A percentile compares a stretch with the other conserved stretches of the same genome.
phyloP scores from a whole-genome alignment of 2,329 filamentous ascomycete genomes.

The Aureobasidium sp. region DNA sequence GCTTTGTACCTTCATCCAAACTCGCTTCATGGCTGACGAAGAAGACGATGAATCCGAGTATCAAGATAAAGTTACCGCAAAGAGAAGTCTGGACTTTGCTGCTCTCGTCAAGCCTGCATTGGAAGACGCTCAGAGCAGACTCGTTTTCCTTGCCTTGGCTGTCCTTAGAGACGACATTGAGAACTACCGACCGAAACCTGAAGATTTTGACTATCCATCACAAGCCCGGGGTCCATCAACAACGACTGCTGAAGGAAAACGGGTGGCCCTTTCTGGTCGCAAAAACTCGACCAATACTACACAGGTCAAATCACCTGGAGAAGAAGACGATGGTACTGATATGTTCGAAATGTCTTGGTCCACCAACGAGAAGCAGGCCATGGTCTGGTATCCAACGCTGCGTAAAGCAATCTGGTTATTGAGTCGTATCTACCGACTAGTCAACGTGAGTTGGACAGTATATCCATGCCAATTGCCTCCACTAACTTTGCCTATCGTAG shows the following conservation, averaged over 20 bases:
- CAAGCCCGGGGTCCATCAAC: slow-evolving; percentile 20
- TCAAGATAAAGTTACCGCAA: slow-evolving; percentile 39
- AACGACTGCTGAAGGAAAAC: slow-evolving; percentile 23
- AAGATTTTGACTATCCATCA: slow-evolving; percentile 57
- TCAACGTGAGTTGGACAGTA: slow-evolving; percentile 45
- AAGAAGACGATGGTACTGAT: slow-evolving; percentile 42
- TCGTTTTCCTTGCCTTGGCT: slow-evolving; percentile 57
- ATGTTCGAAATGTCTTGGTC: slow-evolving; percentile 42
- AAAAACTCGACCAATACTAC: slow-evolving; percentile 31
- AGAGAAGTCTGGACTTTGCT: slow-evolving; percentile 49
- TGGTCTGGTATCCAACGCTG: slow-evolving; percentile 59
- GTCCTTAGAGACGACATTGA: slow-evolving; percentile 60
- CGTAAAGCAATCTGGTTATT: slow-evolving; percentile 61
- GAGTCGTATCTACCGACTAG: slow-evolving; percentile 60
- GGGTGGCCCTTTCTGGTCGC: slow-evolving; percentile 46
- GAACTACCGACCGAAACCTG: slow-evolving; percentile 54
- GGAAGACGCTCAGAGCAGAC: slow-evolving; percentile 58
- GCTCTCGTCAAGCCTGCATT: slow-evolving; percentile 54
- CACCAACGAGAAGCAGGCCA: slow-evolving; percentile 32
- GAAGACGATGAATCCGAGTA: slow-evolving; percentile 40
- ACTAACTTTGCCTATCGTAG: slow-evolving; percentile 29
- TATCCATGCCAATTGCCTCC: slow-evolving; percentile 13
- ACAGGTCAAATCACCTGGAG: slow-evolving; percentile 42
- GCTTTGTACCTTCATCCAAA: slow-evolving; percentile 57
- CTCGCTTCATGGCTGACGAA: slow-evolving; percentile 51